Evolutionary conservation across 2,329 filamentous ascomycete genomes (phyloP).

Genomic region (Apiospora aurea): DNA sequence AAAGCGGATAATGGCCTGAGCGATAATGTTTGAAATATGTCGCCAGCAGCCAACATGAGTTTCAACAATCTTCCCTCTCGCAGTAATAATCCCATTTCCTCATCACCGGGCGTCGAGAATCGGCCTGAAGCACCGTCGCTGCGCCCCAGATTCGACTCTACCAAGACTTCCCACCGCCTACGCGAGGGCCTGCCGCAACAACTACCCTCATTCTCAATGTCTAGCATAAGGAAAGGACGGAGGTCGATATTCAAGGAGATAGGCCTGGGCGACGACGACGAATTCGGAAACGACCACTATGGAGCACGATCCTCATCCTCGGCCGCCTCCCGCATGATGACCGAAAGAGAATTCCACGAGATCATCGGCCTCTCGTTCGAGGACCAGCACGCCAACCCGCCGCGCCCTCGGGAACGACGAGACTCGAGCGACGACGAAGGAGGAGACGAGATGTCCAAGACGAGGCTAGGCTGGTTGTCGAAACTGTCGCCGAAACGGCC

Average conservation of each 20-base stretch:
- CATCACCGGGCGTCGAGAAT: constrained; percentile 24
- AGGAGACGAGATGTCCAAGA: constrained; percentile 27
- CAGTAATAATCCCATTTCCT: constrained; percentile 31
- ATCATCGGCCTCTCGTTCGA: constrained; percentile 38
- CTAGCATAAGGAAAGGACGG: constrained; percentile 56
- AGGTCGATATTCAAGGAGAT: constrained; percentile 61
- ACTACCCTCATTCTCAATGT: constrained; percentile 47
- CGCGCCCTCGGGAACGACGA: constrained; percentile 36
- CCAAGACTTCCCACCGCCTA: constrained; percentile 58
- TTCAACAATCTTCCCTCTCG: constrained; percentile 33
- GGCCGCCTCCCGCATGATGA: constrained; percentile 30
- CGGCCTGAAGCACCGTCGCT: neutral
- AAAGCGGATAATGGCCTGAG: constrained; percentile 9
- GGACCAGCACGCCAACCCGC: constrained; percentile 32
- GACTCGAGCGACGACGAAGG: constrained; percentile 27
- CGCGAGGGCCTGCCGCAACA: constrained; percentile 51
- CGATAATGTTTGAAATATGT: neutral
- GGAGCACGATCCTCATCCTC: constrained; percentile 27
- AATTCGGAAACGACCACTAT: constrained; percentile 34
- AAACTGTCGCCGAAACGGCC: constrained; percentile 51
- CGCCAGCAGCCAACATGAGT: constrained; percentile 31
- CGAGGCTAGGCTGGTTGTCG: constrained; percentile 49
- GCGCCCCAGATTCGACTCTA: constrained; percentile 59
- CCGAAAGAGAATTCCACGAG: constrained; percentile 43
- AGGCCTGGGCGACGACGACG: constrained; percentile 50